phyloP scores from a whole-genome alignment of 2,329 filamentous ascomycete genomes.

The Tolypocladium pustulatum region DNA sequence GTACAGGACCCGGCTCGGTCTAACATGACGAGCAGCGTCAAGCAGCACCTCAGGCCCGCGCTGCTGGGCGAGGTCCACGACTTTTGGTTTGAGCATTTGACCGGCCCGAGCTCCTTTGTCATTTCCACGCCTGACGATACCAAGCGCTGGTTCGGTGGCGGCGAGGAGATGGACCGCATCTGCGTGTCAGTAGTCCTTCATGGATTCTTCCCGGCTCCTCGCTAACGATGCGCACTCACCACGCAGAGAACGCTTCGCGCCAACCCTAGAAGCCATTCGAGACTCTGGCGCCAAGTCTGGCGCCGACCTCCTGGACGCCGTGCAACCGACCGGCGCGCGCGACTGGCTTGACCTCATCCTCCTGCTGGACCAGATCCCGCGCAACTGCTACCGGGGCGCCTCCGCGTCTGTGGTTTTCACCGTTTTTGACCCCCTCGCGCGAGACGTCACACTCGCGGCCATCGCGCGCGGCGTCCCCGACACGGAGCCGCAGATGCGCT shows the following conservation, averaged over 20 bases:
- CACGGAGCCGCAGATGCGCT: slow-evolving; percentile 16
- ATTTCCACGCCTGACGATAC: slow-evolving; percentile 14
- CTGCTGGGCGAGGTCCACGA: slow-evolving; percentile 18
- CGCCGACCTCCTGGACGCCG: slow-evolving; percentile 16
- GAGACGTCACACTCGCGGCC: slow-evolving; percentile 28
- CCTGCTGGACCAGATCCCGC: slow-evolving; percentile 52
- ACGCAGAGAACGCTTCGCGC: slow-evolving; percentile 18
- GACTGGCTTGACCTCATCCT: slow-evolving; percentile 41
- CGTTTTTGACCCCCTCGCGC: slow-evolving; percentile 45
- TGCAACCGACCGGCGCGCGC: slow-evolving; percentile 14
- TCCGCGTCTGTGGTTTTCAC: slow-evolving; percentile 34
- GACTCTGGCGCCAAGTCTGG: slow-evolving; percentile 14
- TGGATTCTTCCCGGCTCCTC: background rate
- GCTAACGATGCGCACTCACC: too few species aligned
- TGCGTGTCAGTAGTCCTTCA: slow-evolving; percentile 19
- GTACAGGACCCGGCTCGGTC: background rate
- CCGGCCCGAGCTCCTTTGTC: slow-evolving; percentile 13
- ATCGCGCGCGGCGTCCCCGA: slow-evolving; percentile 20
- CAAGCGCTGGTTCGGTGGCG: slow-evolving; percentile 23
- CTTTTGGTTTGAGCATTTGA: slow-evolving; percentile 29
- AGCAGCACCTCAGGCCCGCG: slow-evolving; percentile 13
- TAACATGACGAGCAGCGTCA: slow-evolving; percentile 5
- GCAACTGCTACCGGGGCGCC: slow-evolving; percentile 47
- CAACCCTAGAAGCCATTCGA: slow-evolving; percentile 22
- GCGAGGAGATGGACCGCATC: slow-evolving; percentile 20